phyloP scores from a whole-genome alignment of 1,139 yeast species.

The Blastobotrys apis region DNA sequence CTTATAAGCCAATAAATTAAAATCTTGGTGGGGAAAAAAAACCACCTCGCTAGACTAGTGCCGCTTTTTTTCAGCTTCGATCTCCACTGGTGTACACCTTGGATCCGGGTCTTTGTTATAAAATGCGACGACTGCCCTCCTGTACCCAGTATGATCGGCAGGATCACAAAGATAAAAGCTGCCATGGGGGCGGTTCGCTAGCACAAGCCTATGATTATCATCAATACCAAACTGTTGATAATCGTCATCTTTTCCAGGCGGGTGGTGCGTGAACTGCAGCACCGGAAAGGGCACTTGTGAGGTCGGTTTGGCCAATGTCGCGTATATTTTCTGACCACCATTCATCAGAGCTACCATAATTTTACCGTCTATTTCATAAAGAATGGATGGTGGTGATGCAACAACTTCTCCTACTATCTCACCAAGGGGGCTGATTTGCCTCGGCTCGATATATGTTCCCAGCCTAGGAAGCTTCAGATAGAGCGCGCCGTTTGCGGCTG shows the following conservation, averaged over 20 bases:
- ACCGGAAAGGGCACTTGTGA: constrained; percentile 10
- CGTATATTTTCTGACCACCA: not conserved
- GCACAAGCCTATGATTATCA: too few species aligned
- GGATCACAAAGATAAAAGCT: constrained; percentile 9
- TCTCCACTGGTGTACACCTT: not conserved
- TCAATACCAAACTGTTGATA: too few species aligned
- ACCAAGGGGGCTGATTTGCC: constrained; percentile 7
- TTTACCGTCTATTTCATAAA: not conserved
- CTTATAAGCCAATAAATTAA: too few species aligned
- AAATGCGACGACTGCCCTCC: constrained; percentile 6
- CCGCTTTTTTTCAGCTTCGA: too few species aligned
- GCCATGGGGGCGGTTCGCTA: too few species aligned
- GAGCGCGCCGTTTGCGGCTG: not conserved
- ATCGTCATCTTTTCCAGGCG: not conserved
- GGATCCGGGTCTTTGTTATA: constrained; percentile 2
- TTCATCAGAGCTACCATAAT: not conserved
- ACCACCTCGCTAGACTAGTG: too few species aligned
- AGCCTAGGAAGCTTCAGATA: not conserved
- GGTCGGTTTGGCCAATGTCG: constrained; percentile 5
- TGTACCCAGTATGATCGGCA: constrained; percentile 5
- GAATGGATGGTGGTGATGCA: constrained; percentile 5
- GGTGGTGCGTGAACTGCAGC: constrained; percentile 1
- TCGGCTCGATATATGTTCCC: constrained; percentile 2
- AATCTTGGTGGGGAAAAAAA: too few species aligned
- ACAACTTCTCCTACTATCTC: constrained; percentile 6